phyloP scores from a whole-genome alignment of 768 basidiomycete genomes.

The Mycena kentingensis region DNA sequence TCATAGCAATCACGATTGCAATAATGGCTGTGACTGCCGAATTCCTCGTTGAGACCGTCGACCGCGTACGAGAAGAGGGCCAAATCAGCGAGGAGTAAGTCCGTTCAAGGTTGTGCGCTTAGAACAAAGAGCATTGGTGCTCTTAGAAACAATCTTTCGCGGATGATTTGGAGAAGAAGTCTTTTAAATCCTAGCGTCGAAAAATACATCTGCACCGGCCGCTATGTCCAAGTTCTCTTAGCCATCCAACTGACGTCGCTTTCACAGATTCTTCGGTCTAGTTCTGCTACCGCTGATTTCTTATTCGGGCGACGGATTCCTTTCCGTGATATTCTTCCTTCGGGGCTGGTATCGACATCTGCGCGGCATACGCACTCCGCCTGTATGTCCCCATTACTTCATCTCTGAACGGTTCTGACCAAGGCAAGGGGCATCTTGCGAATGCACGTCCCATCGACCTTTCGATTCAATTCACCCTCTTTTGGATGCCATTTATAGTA shows the following conservation, averaged over 20 bases:
- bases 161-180: too few species aligned
- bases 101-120: not conserved
- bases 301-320: constrained; percentile 67
- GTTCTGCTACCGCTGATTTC: constrained; percentile 72
- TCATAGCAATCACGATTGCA: constrained; percentile 54
- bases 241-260: too few species aligned
- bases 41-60: constrained; percentile 66
- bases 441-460: constrained; percentile 73
- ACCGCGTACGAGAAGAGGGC: constrained; percentile 46
- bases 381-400: constrained; percentile 23
- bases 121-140: not conserved
- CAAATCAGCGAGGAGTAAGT: constrained; percentile 56
- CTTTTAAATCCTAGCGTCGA: too few species aligned
- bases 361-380: constrained; percentile 43
- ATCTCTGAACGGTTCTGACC: not conserved
- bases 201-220: too few species aligned
- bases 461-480: constrained; percentile 74
- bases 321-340: constrained; percentile 60
- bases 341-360: constrained; percentile 44
- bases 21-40: constrained; percentile 72
- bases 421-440: constrained; percentile 49
- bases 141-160: too few species aligned
- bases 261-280: constrained; percentile 68
- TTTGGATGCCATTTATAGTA: constrained; percentile 78
- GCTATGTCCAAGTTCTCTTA: too few species aligned